Percentiles rank a stretch among this genome's conserved stretches.
These are phyloP conservation scores for Jaapia argillacea DNA, from an alignment of 768 basidiomycete genomes.

Conservation along the genomic window DNA sequence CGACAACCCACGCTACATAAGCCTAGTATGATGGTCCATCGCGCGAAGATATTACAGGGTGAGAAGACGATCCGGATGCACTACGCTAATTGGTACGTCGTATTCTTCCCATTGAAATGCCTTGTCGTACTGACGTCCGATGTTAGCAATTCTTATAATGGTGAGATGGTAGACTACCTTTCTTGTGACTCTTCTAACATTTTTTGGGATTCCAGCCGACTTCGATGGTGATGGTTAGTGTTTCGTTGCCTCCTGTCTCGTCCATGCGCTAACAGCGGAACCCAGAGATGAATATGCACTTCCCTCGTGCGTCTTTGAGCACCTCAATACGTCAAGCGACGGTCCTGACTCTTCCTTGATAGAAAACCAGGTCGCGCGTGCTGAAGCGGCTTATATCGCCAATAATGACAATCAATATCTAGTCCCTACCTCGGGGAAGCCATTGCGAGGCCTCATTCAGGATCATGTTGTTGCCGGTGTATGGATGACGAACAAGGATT, in stretches of 20 bases:
- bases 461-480: slow-evolving; percentile 98
- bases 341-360: slow-evolving; percentile 5
- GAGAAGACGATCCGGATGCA: slow-evolving; percentile 99
- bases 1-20: slow-evolving; percentile 98
- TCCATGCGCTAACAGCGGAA: slow-evolving; percentile 8
- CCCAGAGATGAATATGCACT: slow-evolving; percentile 98
- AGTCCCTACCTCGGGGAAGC: slow-evolving; percentile 97
- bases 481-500: slow-evolving; percentile 97
- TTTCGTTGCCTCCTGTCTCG: neutral
- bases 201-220: slow-evolving; percentile 46
- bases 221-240: slow-evolving; percentile 83
- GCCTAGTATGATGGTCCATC: slow-evolving; percentile 99
- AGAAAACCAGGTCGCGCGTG: slow-evolving; percentile 94
- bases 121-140: slow-evolving; percentile 1
- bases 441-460: slow-evolving; percentile 94
- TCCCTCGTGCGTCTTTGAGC: slow-evolving; percentile 64
- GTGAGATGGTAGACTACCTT: slow-evolving; percentile 30
- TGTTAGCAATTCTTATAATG: slow-evolving; percentile 91
- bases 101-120: neutral
- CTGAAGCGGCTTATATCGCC: slow-evolving; percentile 89
- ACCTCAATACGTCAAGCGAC: neutral
- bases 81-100: slow-evolving; percentile 91
- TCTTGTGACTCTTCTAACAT: slow-evolving; percentile 8
- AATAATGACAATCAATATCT: slow-evolving; percentile 99
- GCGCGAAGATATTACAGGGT: slow-evolving; percentile 81